Conservation (phyloP, 257 asterid genomes). For the Orobanche coerulescens region DNA sequence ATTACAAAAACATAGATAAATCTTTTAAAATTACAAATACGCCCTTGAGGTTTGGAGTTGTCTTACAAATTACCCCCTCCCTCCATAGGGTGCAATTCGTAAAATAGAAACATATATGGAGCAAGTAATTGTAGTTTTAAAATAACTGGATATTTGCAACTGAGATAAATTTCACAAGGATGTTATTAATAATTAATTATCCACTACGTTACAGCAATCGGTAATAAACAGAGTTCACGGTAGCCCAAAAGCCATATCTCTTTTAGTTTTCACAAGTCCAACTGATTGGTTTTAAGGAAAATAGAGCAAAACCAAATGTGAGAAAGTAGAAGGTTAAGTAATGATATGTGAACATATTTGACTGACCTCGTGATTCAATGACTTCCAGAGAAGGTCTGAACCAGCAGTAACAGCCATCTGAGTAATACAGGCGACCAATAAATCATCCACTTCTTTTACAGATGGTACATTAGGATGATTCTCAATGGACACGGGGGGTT, state of each 20-base stretch:
- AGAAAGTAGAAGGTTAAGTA: not conserved
- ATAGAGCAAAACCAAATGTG: not conserved
- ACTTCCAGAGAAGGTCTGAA: slow-evolving; percentile 91
- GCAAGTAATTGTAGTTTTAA: too few relatives aligned
- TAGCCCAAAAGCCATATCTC: not conserved
- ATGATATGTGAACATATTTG: not conserved
- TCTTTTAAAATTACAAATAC: too few relatives aligned
- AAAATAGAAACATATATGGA: too few relatives aligned
- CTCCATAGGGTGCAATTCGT: too few relatives aligned
- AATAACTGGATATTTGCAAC: too few relatives aligned
- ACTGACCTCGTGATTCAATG: slow-evolving; percentile 83
- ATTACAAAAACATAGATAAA: too few relatives aligned
- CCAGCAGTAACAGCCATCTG: slow-evolving; percentile 95
- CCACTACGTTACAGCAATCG: not conserved
- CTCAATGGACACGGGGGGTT: slow-evolving; percentile 55
- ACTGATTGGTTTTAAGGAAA: not conserved
- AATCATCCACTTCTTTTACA: slow-evolving; percentile 57
- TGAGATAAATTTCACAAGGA: too few relatives aligned
- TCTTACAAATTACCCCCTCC: too few relatives aligned
- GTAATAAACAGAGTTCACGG: not conserved
- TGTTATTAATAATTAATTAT: too few relatives aligned
- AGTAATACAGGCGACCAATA: slow-evolving; percentile 64
- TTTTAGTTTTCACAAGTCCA: not conserved
- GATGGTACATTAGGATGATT: slow-evolving; percentile 52
- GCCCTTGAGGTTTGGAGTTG: too few relatives aligned